Evolutionary conservation across 2,329 filamentous ascomycete species (phyloP), one percentile per base, ranked within the genome.

Genomic region (Zalaria obscura): DNA sequence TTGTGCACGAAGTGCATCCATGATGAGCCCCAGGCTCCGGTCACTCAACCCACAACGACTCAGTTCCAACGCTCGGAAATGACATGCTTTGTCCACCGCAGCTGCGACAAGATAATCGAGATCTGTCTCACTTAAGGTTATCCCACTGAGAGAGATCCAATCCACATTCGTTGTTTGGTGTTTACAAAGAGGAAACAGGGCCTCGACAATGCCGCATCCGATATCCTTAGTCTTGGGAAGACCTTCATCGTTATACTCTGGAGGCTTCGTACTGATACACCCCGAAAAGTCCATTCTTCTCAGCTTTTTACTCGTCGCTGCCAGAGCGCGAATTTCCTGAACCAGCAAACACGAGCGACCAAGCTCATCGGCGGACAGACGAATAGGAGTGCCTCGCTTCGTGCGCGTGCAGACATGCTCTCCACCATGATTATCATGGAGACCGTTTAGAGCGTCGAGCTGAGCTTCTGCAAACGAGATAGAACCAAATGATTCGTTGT

Each of bases 121-220:
- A 57, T 84, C 80, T 0, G 76, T 75, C 41, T 84, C 80, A 34
- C 76, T 78, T n/a, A 84, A 68, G 45, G 74, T 70, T 46, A 83
- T 79, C 8, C 77, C 77, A 45, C 76, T 83, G 44, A 84, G 59
- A 25, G 74, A 68, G 40, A 84, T 72, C 79, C 80, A 84, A 54
- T 81, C 76, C 11, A 83, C 74, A 50, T 77, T 80, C 0, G 80
- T 83, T 25, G 77, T 67, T 50, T 80, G 73, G 46, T 74, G 71
- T 47, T 75, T 75, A 58, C 77, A 82, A 4, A 83, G 62, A 1
- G 79, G 77, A 49, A 80, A 77, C 4, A 84, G 64, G 2, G 78
- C 80, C 54, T 81, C 78, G 11, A 80, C 75, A 38, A 84, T 77
- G 34, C 77, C 79, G 52, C 78, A 82, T 1, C 79, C 79, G 4